These are phyloP conservation scores for Fusarium sp. DNA, from an alignment of 2,329 filamentous ascomycete genomes.

Conservation along the genomic window DNA sequence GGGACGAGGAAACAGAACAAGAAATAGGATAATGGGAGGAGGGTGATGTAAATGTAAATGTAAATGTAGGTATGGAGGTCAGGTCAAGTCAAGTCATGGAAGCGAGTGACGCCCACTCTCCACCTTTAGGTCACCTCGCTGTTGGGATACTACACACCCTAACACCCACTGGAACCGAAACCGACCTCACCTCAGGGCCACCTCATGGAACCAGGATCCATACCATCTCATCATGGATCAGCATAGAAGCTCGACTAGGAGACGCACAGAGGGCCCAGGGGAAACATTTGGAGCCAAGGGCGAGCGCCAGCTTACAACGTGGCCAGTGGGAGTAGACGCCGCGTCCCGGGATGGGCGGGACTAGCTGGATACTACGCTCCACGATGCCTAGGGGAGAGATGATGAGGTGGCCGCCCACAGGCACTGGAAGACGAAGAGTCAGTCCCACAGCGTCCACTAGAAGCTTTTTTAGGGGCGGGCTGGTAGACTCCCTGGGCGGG, in stretches of 20 bases:
- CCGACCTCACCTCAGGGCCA: slow-evolving; percentile 11
- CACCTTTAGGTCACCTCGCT: neutral
- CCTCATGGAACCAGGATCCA: slow-evolving; percentile 36
- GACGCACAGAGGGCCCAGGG: slow-evolving; percentile 38
- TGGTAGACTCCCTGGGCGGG: slow-evolving; percentile 10
- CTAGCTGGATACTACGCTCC: slow-evolving; percentile 19
- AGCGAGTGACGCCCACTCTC: slow-evolving; percentile 23
- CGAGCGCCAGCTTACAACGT: slow-evolving; percentile 33
- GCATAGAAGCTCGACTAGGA: slow-evolving; percentile 30
- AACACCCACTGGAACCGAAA: slow-evolving; percentile 1
- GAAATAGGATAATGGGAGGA: slow-evolving; percentile 22
- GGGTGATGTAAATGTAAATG: slow-evolving; percentile 17
- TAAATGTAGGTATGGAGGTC: slow-evolving; percentile 26
- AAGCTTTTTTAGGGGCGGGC: slow-evolving; percentile 40
- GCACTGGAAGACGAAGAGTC: slow-evolving; percentile 3
- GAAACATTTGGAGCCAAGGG: slow-evolving; percentile 32
- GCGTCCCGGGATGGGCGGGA: slow-evolving; percentile 43
- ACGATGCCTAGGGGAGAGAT: slow-evolving; percentile 21
- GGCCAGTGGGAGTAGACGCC: slow-evolving; percentile 48
- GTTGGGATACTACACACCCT: slow-evolving; percentile 17
- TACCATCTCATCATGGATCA: slow-evolving; percentile 32
- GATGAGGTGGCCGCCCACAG: slow-evolving; percentile 14
- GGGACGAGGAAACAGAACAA: slow-evolving; percentile 24
- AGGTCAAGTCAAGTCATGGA: slow-evolving; percentile 21
- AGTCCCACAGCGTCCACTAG: slow-evolving; percentile 35